Base-by-base conservation (phyloP, 129 eudicot genomes). In the Flaveria sonorensis region DNA sequence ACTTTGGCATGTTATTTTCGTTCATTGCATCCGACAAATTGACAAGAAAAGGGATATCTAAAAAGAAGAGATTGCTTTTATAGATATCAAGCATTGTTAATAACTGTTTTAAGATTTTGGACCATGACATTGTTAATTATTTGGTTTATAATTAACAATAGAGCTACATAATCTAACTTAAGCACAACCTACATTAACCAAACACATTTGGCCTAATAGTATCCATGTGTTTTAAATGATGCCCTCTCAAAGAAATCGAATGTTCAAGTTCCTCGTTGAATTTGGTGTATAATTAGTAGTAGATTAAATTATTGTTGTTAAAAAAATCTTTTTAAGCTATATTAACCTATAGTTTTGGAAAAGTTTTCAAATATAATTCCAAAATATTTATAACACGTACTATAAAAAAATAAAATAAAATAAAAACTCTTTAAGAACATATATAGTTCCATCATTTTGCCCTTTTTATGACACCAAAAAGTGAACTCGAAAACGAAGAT, bases 11-110 rank as follows among this genome's bases (percentile, higher is more conserved):
- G 53, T 74, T 81, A 46, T 74, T 67, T 75, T 74, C 74, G 84
- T 81, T 81, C 76, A 81, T 80, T 78, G 74, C 60, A 80, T 81
- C 84, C 80, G 84, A 81, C 84, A 81, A 81, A 81, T 81, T 81
- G 84, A 81, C 84, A 68, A 20, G 79, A 81, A 81, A 81, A 81
- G 45, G 79, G 80, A 81, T 81, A 76, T 81, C 80, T 74, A 55
- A 74, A 81, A 81, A 81, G 84, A 81, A 81, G 84, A 74, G 52
- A 74, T 23, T 55, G 80, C 80, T 74, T 74, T 74, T 67, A 75
- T 63, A 30, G 70, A 74, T 78, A 56, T 68, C 70, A 81, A 56
- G 45, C 80, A 56, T 62, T 74, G 84, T 81, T 74, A 81, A 74
- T 81, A 24, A 81, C 80, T 74, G 80, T 81, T 59, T 62, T 43